phyloP scores from a whole-genome alignment of 257 asterid genomes.

The Capsicum baccatum region DNA sequence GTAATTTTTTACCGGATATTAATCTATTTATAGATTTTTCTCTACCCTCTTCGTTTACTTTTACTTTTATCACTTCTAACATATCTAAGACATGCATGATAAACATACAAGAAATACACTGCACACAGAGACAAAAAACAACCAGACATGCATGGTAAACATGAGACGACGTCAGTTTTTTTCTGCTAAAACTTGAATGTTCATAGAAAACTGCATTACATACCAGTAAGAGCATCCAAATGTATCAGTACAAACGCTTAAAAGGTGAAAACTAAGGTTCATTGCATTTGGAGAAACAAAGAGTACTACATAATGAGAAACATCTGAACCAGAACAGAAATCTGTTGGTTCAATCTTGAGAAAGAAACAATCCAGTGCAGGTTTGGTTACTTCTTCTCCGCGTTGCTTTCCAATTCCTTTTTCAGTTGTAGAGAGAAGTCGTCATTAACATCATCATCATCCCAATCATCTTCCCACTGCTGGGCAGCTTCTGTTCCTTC shows the following conservation, averaged over 20 bases:
- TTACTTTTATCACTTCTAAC: too few species aligned
- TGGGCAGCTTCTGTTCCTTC: slow-evolving; percentile 33
- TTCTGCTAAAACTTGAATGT: background rate
- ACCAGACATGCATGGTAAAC: background rate
- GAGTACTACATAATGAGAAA: background rate
- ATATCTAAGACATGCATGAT: too few species aligned
- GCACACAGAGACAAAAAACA: background rate
- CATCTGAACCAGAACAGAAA: background rate
- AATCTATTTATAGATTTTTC: too few species aligned
- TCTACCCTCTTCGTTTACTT: too few species aligned
- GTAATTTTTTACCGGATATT: background rate
- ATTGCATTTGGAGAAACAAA: slow-evolving; percentile 6
- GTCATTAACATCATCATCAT: slow-evolving; percentile 43
- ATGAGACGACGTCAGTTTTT: background rate
- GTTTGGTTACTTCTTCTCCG: slow-evolving; percentile 27
- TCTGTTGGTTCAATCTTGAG: background rate
- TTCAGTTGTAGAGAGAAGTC: slow-evolving; percentile 42
- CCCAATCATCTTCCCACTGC: slow-evolving; percentile 47
- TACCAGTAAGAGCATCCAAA: background rate
- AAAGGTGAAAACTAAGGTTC: background rate
- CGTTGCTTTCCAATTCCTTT: slow-evolving; percentile 35
- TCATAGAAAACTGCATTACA: background rate
- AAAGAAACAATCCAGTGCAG: background rate
- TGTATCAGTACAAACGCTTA: background rate
- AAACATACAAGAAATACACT: background rate